Evolutionary conservation across 1,284 basidiomycete genomes (phyloP).

Genomic region (Tilletia setariae): DNA sequence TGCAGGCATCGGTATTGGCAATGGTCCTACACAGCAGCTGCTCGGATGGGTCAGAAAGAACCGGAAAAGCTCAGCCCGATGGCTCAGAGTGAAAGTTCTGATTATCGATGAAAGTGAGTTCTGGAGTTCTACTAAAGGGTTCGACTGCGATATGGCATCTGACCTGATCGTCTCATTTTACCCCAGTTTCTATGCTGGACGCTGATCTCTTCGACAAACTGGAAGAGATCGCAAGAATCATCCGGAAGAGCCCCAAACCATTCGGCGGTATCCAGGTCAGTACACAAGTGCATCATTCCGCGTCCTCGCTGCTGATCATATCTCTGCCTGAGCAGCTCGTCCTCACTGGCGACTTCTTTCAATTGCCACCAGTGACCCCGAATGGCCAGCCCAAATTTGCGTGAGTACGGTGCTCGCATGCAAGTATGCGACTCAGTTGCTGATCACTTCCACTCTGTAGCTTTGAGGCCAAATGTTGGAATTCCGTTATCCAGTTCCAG

Average conservation of each 20-base stretch:
- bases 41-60: conserved; percentile 68
- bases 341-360: conserved; percentile 93
- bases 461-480: conserved; percentile 85
- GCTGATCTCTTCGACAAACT: conserved; percentile 87
- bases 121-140: background rate
- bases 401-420: background rate
- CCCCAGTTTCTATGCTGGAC: conserved; percentile 78
- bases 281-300: background rate
- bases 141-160: background rate
- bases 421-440: conserved; percentile 36
- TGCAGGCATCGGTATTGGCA: conserved; percentile 78
- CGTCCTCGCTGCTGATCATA: background rate
- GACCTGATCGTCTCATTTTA: background rate
- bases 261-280: conserved; percentile 76
- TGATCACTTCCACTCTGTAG: conserved; percentile 61
- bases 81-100: conserved; percentile 73
- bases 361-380: conserved; percentile 80
- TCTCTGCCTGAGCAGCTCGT: conserved; percentile 64
- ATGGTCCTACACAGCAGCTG: conserved; percentile 67
- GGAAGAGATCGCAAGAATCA: conserved; percentile 64
- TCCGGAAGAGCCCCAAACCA: conserved; percentile 64
- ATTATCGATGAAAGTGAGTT: conserved; percentile 87
- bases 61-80: conserved; percentile 66
- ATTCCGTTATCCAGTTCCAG: conserved; percentile 69
- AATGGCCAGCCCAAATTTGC: conserved; percentile 29